Evolutionary conservation across 805 yeast genomes (phyloP).

Genomic region (Metschnikowia matae): DNA sequence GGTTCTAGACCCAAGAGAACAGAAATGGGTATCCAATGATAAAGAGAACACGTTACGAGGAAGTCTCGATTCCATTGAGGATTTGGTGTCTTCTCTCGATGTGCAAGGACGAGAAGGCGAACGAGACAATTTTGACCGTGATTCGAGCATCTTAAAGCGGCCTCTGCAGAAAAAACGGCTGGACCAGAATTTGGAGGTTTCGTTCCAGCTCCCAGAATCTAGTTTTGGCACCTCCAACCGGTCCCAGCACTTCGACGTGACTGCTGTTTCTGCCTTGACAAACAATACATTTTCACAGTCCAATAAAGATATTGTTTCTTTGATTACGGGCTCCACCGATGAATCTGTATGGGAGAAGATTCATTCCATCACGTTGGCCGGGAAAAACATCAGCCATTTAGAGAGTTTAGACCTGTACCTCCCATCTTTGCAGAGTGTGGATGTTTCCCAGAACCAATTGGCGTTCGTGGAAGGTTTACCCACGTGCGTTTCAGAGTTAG

Average conservation of each 20-base stretch:
- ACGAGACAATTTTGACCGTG: not conserved
- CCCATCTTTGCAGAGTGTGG: slow-evolving; percentile 39
- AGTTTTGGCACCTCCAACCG: slow-evolving; percentile 5
- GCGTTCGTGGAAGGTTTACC: slow-evolving; percentile 47
- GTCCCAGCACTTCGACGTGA: slow-evolving; percentile 27
- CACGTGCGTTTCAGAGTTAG: slow-evolving; percentile 30
- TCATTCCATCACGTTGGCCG: slow-evolving; percentile 32
- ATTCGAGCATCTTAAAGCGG: slow-evolving; percentile 9
- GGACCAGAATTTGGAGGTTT: slow-evolving; percentile 29
- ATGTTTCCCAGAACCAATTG: slow-evolving; percentile 42
- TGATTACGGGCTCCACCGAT: slow-evolving; percentile 37
- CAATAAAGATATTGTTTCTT: slow-evolving; percentile 39
- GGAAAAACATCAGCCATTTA: slow-evolving; percentile 34
- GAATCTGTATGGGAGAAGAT: slow-evolving; percentile 42
- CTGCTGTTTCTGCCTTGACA: slow-evolving; percentile 39
- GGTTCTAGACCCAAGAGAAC: slow-evolving; percentile 29
- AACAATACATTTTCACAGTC: slow-evolving; percentile 49
- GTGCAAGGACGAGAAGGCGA: not conserved
- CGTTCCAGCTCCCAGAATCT: slow-evolving; percentile 36
- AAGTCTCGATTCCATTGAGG: slow-evolving; percentile 39
- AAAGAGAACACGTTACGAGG: slow-evolving; percentile 23
- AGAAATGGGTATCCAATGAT: slow-evolving; percentile 27
- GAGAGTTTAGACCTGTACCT: slow-evolving; percentile 42
- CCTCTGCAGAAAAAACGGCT: not conserved
- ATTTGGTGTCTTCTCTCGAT: slow-evolving; percentile 16